Percentiles rank a stretch among this genome's conserved stretches.
These are phyloP conservation scores for Sabuloglossum arenarium DNA, from an alignment of 495 filamentous ascomycete species.

Conservation along the genomic window DNA sequence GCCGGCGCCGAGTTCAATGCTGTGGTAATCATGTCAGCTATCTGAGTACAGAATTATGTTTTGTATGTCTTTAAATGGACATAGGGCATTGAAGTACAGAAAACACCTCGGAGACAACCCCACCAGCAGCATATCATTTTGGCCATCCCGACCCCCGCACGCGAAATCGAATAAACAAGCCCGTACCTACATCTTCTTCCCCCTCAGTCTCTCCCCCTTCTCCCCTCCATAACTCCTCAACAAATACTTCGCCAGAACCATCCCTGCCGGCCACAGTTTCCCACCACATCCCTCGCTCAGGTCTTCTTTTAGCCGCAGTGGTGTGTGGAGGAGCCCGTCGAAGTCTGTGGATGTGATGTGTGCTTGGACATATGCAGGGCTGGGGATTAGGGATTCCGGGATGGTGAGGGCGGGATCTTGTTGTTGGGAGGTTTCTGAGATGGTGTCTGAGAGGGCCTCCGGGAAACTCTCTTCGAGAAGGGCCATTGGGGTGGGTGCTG, in stretches of 20 bases:
- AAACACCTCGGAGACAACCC: too few species aligned
- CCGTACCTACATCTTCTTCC: slow-evolving; percentile 51
- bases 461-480: background rate
- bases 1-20: slow-evolving; percentile 82
- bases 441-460: too few species aligned
- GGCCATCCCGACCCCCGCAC: too few species aligned
- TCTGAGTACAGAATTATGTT: background rate
- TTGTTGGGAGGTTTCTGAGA: background rate
- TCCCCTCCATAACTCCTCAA: slow-evolving; percentile 34
- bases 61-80: slow-evolving; percentile 4
- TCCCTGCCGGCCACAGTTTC: slow-evolving; percentile 82
- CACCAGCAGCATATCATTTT: too few species aligned
- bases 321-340: slow-evolving; percentile 43
- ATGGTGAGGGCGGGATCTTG: slow-evolving; percentile 25
- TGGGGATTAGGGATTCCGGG: slow-evolving; percentile 46
- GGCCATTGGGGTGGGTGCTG: background rate
- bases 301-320: slow-evolving; percentile 65
- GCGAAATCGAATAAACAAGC: slow-evolving; percentile 3
- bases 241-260: slow-evolving; percentile 69
- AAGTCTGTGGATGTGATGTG: slow-evolving; percentile 45
- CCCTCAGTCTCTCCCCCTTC: slow-evolving; percentile 26
- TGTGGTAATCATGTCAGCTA: slow-evolving; percentile 17
- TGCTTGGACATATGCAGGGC: slow-evolving; percentile 40
- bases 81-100: slow-evolving; percentile 3
- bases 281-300: slow-evolving; percentile 75